Evolutionary conservation across 306 rosid genomes (phyloP).

Genomic region (Calophaca sinica): DNA sequence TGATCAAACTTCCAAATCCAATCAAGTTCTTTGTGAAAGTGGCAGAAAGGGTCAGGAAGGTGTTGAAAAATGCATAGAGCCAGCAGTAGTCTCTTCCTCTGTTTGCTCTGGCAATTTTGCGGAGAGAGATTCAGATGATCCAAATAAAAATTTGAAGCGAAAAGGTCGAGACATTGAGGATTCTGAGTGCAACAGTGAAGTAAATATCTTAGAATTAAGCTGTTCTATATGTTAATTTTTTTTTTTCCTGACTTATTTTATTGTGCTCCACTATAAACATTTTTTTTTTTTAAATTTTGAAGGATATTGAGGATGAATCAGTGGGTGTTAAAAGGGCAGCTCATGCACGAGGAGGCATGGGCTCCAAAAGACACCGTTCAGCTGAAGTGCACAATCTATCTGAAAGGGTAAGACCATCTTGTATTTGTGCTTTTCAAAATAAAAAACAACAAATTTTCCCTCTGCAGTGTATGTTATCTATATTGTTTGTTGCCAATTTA

Average conservation of each 20-base stretch:
- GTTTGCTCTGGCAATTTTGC: constrained; percentile 80
- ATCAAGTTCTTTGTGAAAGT: constrained; percentile 57
- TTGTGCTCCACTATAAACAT: constrained; percentile 30
- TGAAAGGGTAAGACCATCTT: constrained; percentile 74
- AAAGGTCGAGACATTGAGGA: constrained; percentile 67
- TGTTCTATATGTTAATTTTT: constrained; percentile 23
- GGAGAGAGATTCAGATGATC: constrained; percentile 60
- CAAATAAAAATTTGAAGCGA: constrained; percentile 55
- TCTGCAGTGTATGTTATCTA: constrained; percentile 6
- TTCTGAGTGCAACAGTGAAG: constrained; percentile 84
- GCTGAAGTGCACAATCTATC: constrained; percentile 93
- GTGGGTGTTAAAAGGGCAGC: constrained; percentile 58
- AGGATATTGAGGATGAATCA: constrained; percentile 84
- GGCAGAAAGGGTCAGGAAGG: constrained; percentile 47
- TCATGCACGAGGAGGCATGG: constrained; percentile 48
- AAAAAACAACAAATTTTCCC: neutral
- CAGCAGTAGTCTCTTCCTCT: constrained; percentile 67
- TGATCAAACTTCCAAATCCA: constrained; percentile 46
- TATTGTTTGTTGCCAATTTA: constrained; percentile 37
- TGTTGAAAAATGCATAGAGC: constrained; percentile 57
- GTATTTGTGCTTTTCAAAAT: constrained; percentile 11
- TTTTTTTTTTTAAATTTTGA: neutral
- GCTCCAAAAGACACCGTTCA: constrained; percentile 83
- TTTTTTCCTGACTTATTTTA: constrained; percentile 18
- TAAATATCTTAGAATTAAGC: constrained; percentile 42